These are phyloP conservation scores for Nakazawaea ernobii DNA, from an alignment of 805 yeast species.

Conservation along the genomic window DNA sequence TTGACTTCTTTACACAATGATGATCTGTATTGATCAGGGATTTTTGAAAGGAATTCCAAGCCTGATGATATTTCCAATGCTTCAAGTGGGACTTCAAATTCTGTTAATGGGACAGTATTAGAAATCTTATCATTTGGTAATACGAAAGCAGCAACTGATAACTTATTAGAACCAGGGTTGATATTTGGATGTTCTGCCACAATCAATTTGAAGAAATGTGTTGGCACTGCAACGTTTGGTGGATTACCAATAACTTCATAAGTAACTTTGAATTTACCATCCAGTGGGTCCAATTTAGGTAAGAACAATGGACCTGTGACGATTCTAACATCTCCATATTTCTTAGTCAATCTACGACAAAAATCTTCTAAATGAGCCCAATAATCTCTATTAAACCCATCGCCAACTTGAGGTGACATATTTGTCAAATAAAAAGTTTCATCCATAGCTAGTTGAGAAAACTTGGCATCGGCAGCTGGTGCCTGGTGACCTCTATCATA, in stretches of 20 bases:
- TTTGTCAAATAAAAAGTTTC: conserved; percentile 88
- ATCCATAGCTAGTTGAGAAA: conserved; percentile 86
- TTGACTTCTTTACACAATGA: conserved; percentile 74
- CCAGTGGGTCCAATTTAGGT: conserved; percentile 65
- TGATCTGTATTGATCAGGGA: conserved; percentile 50
- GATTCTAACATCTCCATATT: conserved; percentile 71
- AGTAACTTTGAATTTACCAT: conserved; percentile 78
- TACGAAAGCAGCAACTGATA: conserved; percentile 89
- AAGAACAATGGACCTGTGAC: conserved; percentile 92
- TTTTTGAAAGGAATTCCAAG: conserved; percentile 65
- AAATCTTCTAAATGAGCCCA: conserved; percentile 98
- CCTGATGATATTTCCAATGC: conserved; percentile 88
- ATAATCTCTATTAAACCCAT: conserved; percentile 93
- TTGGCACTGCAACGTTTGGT: conserved; percentile 94
- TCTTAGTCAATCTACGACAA: conserved; percentile 66
- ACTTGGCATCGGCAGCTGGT: conserved; percentile 96
- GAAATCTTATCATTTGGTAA: conserved; percentile 80
- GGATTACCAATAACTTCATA: conserved; percentile 97
- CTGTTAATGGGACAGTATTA: conserved; percentile 62
- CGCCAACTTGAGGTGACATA: conserved; percentile 96
- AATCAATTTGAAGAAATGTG: conserved; percentile 88
- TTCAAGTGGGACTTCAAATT: conserved; percentile 83
- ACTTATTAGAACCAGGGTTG: conserved; percentile 30
- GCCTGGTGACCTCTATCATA: conserved; percentile 97
- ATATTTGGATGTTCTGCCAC: conserved; percentile 66